Conservation (phyloP, 2,329 filamentous ascomycete genomes). For the Aspergillus spinulosporus region DNA sequence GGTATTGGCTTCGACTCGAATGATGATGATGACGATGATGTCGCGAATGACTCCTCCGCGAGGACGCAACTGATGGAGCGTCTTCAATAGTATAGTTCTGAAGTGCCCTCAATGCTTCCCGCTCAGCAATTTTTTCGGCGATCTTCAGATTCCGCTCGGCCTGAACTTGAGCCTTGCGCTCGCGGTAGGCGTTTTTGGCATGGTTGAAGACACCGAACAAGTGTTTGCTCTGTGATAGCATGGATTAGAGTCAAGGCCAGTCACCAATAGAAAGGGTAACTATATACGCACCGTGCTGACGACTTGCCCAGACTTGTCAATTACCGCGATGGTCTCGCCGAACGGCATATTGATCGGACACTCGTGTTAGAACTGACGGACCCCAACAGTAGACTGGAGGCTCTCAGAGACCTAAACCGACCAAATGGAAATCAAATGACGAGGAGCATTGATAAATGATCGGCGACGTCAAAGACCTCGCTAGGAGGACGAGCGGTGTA, state of each 20-base stretch:
- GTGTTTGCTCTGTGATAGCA: constrained; percentile 71
- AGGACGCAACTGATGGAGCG: constrained; percentile 45
- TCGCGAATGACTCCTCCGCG: constrained; percentile 41
- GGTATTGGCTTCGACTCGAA: constrained; percentile 26
- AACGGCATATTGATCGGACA: constrained; percentile 28
- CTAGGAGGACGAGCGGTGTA: constrained; percentile 27
- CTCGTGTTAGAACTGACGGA: background rate
- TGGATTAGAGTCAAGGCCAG: constrained; percentile 15
- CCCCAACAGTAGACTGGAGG: background rate
- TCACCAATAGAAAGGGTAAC: constrained; percentile 6
- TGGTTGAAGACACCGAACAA: constrained; percentile 89
- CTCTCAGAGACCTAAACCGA: constrained; percentile 7
- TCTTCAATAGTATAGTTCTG: constrained; percentile 54
- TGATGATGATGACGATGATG: constrained; percentile 26
- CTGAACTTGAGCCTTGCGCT: constrained; percentile 80
- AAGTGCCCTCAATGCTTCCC: constrained; percentile 59
- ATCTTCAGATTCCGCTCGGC: constrained; percentile 64
- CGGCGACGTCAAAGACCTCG: constrained; percentile 11
- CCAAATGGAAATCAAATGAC: constrained; percentile 18
- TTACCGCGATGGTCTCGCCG: constrained; percentile 78
- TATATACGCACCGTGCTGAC: constrained; percentile 72
- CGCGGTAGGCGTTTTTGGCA: constrained; percentile 81
- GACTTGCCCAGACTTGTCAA: constrained; percentile 88
- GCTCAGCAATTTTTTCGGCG: constrained; percentile 58
- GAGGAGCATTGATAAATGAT: constrained; percentile 16